Evolutionary conservation across 495 filamentous ascomycete species (phyloP), one percentile per base, ranked within the genome.

Genomic region (Hypoxylon fragiforme): DNA sequence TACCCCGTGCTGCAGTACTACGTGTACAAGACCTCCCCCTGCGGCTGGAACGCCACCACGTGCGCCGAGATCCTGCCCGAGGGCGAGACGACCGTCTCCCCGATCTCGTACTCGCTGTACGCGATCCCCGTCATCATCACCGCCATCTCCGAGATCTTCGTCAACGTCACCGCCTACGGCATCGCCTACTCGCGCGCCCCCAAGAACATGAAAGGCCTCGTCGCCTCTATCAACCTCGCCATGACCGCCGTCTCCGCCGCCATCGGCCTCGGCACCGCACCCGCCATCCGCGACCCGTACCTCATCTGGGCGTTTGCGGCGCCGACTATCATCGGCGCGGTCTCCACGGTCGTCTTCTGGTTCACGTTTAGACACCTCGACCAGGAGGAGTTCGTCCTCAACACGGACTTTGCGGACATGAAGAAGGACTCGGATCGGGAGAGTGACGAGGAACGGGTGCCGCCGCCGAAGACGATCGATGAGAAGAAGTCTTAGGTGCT

Each of bases 111-210:
- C 62, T 75, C 42, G 51, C 70, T 60, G 32, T 77, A 78, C 38
- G 64, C 69, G 2, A 68, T 77, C 9, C 75, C 75, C 7, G 73
- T 76, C 42, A 66, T 75, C 30, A 53, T 80, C 31, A 73, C 72
- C 7, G 87, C 81, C 24, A 63, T 88, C 32, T 81, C 82, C 1
- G 87, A 90, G 64, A 80, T 84, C 43, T 88, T 90, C 62, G 77
- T 80, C 55, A 85, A 83, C 36, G 83, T 88, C 16, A 88, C 86
- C 0, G 82, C 79, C 1, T 82, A 86, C 56, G 85, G 85, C 60
- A 80, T 89, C 54, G 86, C 85, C 11, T 91, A 86, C 70, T 80
- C 85, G 12, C 81, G 84, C 16, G 60, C 86, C 0, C 86, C 87
- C 3, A 71, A 78, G 28, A 80, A 77, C 58, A 91, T 90, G 87